Evolutionary conservation across 1,284 basidiomycete species (phyloP), one percentile per base, ranked within the genome.

Genomic region (Ceratobasidium papillatum): DNA sequence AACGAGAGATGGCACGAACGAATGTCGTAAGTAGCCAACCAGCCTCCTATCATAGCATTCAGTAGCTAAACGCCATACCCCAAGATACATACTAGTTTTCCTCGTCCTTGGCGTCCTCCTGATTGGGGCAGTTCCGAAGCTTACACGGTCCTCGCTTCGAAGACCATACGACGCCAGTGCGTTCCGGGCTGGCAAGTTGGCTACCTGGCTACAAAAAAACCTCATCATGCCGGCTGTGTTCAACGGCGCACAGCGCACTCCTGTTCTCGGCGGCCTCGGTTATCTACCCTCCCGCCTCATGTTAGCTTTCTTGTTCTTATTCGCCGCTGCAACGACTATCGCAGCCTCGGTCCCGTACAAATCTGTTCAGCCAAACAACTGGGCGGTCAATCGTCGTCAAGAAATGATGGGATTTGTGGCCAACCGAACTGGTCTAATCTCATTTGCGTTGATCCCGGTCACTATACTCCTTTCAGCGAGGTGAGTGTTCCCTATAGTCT

Each of bases 1-100:
- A 49, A 62, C 9, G 71, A 73, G n/a, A 17, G 71, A 30, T 73
- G 71, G 71, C 71, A 73, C 36, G 59, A 51, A 36, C 45, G 71
- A 30, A 51, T 49, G 47, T 65, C 49, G 63, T 65, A n/a, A 30
- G 63, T 52, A 4, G 4, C n/a, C 32, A 22, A 36, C 19, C 36
- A 19, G 17, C n/a, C n/a, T 41, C 17, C 12, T 25, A 38, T 47
- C 11, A 32, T 58, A 34, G 8, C 12, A 36, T 65, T 49, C 12
- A n/a, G n/a, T n/a, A 27, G 58, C 59, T 62, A 3, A 30, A 25
- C 25, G 17, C 41, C 41, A 14, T 22, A 12, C 9, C 27, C 9
- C 25, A 14, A 62, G 59, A 9, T 62, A 62, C 22, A 62, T 62
- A 8, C 59, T 62, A n/a, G 38, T 62, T 3, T 62, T 62, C 14